Conservation (phyloP, 2,329 filamentous ascomycete genomes). For the Sclerotinia subarctica region DNA sequence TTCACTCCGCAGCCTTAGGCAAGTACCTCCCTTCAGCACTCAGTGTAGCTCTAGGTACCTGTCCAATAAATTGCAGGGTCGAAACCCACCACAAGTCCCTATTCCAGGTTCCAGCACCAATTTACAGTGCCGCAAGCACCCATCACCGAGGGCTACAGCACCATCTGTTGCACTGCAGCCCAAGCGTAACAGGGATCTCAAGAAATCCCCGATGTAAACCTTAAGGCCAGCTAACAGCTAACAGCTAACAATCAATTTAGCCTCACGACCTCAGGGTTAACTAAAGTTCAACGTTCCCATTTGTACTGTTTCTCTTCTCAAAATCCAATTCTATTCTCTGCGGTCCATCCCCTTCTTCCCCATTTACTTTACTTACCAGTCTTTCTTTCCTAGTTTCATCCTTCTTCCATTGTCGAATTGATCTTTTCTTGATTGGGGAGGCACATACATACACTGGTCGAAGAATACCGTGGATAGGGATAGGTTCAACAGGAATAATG, state of each 20-base stretch:
- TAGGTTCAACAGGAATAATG: conserved; percentile 30
- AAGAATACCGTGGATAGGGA: conserved; percentile 12
- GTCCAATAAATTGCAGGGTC: not conserved
- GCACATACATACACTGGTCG: not conserved
- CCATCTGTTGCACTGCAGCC: not conserved
- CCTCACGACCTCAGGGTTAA: not conserved
- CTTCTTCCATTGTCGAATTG: not conserved
- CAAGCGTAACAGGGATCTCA: conserved; percentile 8
- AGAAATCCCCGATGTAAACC: not conserved
- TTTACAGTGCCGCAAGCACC: not conserved
- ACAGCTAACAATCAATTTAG: too few relatives aligned
- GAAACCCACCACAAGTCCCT: not conserved
- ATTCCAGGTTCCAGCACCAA: not conserved
- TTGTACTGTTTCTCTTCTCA: not conserved
- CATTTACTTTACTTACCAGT: not conserved
- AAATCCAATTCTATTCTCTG: conserved; percentile 4
- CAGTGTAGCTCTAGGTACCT: not conserved
- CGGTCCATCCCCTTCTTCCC: conserved; percentile 1
- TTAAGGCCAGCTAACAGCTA: conserved; percentile 16
- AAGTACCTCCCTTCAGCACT: not conserved
- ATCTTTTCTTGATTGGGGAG: not conserved
- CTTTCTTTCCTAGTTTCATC: not conserved
- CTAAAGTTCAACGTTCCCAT: not conserved
- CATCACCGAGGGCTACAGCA: not conserved
- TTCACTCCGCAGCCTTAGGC: conserved; percentile 2